phyloP scores from a whole-genome alignment of 1,284 basidiomycete species.

The Sphagnurus paluster region DNA sequence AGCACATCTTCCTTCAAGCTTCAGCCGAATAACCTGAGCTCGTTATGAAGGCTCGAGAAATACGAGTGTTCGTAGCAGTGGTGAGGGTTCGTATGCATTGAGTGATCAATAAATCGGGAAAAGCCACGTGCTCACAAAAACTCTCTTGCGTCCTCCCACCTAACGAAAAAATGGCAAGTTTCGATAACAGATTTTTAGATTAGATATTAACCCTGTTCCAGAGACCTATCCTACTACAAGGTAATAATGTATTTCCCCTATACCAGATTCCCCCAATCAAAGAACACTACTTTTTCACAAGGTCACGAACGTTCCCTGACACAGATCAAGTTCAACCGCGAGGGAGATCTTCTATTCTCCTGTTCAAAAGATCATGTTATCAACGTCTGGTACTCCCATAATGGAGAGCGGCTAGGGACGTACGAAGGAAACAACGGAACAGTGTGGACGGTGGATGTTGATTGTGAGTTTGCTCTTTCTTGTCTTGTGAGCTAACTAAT shows the following conservation, averaged over 20 bases:
- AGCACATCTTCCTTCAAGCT: too few species aligned
- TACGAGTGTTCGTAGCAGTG: background rate
- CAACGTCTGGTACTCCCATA: slow-evolving; percentile 99
- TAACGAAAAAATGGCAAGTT: slow-evolving; percentile 22
- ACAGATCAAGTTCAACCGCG: slow-evolving; percentile 95
- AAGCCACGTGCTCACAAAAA: slow-evolving; percentile 20
- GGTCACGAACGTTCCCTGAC: slow-evolving; percentile 98
- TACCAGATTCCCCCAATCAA: slow-evolving; percentile 8
- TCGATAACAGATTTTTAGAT: background rate
- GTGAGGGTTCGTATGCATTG: background rate
- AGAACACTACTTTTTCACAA: slow-evolving; percentile 28
- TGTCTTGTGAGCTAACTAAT: too few species aligned
- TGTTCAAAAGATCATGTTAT: slow-evolving; percentile 95
- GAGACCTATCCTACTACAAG: slow-evolving; percentile 47
- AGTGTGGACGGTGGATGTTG: slow-evolving; percentile 96
- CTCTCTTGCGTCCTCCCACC: slow-evolving; percentile 12
- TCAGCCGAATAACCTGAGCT: too few species aligned
- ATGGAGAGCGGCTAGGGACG: slow-evolving; percentile 96
- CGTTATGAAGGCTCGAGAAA: background rate
- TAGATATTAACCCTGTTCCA: slow-evolving; percentile 11
- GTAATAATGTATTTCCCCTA: slow-evolving; percentile 21
- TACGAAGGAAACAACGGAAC: slow-evolving; percentile 97
- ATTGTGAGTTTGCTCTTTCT: slow-evolving; percentile 68
- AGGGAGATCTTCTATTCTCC: slow-evolving; percentile 96
- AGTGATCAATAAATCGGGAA: slow-evolving; percentile 7